These are phyloP conservation scores for Speleostelium caveatum DNA, from an alignment of 78 protist species.

Conservation along the genomic window DNA sequence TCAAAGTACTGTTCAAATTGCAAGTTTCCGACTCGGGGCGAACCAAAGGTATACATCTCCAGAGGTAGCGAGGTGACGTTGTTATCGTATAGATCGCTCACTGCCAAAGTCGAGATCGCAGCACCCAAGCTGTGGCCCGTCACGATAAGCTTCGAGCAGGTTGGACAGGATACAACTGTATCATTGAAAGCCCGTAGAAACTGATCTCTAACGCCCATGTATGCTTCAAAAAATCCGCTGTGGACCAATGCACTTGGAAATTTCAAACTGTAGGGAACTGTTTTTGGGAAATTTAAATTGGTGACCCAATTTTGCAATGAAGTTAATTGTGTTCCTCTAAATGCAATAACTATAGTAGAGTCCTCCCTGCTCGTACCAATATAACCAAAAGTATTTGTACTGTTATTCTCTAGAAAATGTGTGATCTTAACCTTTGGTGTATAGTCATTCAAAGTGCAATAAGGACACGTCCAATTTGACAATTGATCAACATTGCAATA, in stretches of 20 bases:
- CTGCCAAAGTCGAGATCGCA: constrained; percentile 44
- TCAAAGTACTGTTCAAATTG: constrained; percentile 60
- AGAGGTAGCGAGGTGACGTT: constrained; percentile 9
- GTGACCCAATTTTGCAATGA: constrained; percentile 60
- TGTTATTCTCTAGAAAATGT: not conserved
- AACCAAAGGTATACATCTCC: constrained; percentile 65
- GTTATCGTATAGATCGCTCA: constrained; percentile 24
- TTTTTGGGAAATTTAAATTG: constrained; percentile 48
- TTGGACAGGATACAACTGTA: constrained; percentile 34
- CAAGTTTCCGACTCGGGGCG: constrained; percentile 68
- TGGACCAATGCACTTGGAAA: constrained; percentile 61
- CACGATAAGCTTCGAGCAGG: constrained; percentile 6
- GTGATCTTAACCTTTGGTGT: not conserved
- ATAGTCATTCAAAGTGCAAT: constrained; percentile 16
- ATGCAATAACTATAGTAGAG: constrained; percentile 46
- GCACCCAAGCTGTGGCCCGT: constrained; percentile 71
- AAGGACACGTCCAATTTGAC: constrained; percentile 48
- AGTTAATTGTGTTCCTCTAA: constrained; percentile 65
- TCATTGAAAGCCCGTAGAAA: not conserved
- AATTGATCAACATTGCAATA: constrained; percentile 26
- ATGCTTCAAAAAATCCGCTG: constrained; percentile 59
- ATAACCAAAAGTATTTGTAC: constrained; percentile 50
- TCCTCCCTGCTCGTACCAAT: constrained; percentile 14
- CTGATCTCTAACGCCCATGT: not conserved
- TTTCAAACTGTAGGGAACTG: constrained; percentile 41